phyloP scores from a whole-genome alignment of 306 rosid genomes.

The Cucurbita argyrosperma region DNA sequence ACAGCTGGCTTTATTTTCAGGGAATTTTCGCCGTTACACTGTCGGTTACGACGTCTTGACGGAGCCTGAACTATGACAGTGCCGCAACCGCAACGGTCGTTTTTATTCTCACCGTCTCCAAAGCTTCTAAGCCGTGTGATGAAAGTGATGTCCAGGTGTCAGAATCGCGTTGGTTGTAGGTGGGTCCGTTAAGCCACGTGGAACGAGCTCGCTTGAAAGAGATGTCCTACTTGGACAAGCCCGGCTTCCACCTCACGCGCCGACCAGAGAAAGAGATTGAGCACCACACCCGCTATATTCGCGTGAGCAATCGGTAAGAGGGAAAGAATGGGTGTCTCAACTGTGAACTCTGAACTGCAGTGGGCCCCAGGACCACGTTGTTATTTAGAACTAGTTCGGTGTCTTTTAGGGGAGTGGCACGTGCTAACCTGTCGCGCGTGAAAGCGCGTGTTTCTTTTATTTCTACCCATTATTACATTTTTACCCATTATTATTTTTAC shows the following conservation, averaged over 20 bases:
- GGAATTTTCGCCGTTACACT: neutral
- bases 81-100: neutral
- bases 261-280: neutral
- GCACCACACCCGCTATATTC: neutral
- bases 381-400: neutral
- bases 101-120: neutral
- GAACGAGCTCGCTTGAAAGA: neutral
- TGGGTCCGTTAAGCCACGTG: neutral
- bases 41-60: conserved; percentile 6
- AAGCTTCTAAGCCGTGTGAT: neutral
- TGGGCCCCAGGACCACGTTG: neutral
- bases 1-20: neutral
- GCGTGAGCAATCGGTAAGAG: neutral
- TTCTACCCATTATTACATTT: too few species aligned
- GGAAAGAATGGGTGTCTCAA: too few species aligned
- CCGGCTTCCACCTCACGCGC: neutral
- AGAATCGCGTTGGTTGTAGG: neutral
- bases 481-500: too few species aligned
- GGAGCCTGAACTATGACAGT: too few species aligned
- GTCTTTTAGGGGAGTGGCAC: neutral
- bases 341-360: neutral
- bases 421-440: neutral
- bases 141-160: neutral
- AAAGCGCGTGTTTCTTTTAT: neutral
- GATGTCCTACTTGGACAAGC: neutral